A percentile compares a stretch with the other conserved stretches of the same genome.
phyloP scores from a whole-genome alignment of 2,329 filamentous ascomycete species.

The Colletotrichum incanum region DNA sequence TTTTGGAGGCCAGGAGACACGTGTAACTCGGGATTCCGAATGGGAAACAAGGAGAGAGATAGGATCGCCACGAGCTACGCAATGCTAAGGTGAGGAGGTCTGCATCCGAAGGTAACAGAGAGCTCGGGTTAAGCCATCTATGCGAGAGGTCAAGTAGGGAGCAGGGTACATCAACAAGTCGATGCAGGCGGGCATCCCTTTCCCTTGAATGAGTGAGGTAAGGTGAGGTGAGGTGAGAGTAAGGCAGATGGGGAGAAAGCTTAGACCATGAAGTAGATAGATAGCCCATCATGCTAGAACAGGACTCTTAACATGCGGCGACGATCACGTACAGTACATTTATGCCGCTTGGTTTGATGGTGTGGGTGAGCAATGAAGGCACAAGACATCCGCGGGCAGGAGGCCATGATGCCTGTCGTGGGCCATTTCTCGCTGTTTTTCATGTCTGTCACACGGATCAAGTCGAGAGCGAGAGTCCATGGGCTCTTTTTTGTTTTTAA shows the following conservation, averaged over 20 bases:
- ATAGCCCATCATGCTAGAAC: background rate
- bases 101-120: conserved; percentile 8
- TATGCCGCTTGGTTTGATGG: background rate
- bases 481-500: background rate
- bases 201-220: background rate
- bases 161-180: conserved; percentile 7
- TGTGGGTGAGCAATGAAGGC: background rate
- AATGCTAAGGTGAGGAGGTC: conserved; percentile 20
- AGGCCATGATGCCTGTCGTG: conserved; percentile 24
- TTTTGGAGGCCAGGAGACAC: conserved; percentile 13
- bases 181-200: background rate
- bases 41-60: conserved; percentile 9
- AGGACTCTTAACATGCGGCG: background rate
- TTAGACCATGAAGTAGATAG: background rate
- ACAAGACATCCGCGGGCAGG: background rate
- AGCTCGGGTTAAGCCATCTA: conserved; percentile 5
- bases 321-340: background rate
- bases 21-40: conserved; percentile 14
- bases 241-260: background rate
- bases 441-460: background rate
- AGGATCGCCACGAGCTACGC: conserved; percentile 22
- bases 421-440: conserved; percentile 33
- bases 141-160: conserved; percentile 2
- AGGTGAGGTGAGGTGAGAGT: background rate
- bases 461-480: background rate